Percentiles rank a stretch among this genome's conserved stretches.
Evolutionary conservation across 2,329 filamentous ascomycete species (phyloP).

Genomic region (Ophiocordyceps robertsii): DNA sequence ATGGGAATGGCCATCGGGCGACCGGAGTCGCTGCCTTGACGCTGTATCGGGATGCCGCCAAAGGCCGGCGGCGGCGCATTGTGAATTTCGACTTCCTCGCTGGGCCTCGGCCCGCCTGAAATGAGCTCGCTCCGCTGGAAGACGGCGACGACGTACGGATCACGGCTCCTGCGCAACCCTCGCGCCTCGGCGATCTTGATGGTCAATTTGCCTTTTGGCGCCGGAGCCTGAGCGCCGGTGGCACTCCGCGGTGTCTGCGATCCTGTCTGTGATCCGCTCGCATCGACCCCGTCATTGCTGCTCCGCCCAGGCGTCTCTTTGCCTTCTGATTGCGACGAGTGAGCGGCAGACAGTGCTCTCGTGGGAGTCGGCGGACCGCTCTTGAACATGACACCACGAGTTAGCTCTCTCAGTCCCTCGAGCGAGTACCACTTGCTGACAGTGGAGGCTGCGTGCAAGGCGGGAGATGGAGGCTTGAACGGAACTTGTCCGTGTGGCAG

Average conservation of each 20-base stretch:
- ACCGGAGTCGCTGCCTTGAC: conserved; percentile 69
- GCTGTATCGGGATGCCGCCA: conserved; percentile 47
- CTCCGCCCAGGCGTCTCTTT: conserved; percentile 24
- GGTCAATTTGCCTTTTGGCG: conserved; percentile 74
- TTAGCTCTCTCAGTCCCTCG: conserved; percentile 75
- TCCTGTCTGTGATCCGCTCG: conserved; percentile 40
- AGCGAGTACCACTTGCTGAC: conserved; percentile 46
- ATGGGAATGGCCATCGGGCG: conserved; percentile 90
- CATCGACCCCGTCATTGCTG: conserved; percentile 28
- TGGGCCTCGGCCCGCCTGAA: conserved; percentile 63
- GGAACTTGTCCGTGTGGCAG: conserved; percentile 16
- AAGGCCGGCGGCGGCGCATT: conserved; percentile 31
- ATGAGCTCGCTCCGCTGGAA: conserved; percentile 97
- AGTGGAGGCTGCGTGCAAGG: conserved; percentile 21
- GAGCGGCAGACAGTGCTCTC: conserved; percentile 61
- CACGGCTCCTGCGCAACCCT: conserved; percentile 65
- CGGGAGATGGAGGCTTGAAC: conserved; percentile 31
- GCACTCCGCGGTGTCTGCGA: conserved; percentile 38
- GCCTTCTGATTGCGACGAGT: conserved; percentile 34
- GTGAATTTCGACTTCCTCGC: conserved; percentile 45
- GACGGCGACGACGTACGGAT: conserved; percentile 91
- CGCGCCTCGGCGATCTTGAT: conserved; percentile 82
- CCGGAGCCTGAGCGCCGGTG: conserved; percentile 48
- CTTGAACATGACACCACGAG: conserved; percentile 61
- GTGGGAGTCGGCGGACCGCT: conserved; percentile 86